phyloP scores from a whole-genome alignment of 495 filamentous ascomycete genomes.

The Haplographium delicatum region DNA sequence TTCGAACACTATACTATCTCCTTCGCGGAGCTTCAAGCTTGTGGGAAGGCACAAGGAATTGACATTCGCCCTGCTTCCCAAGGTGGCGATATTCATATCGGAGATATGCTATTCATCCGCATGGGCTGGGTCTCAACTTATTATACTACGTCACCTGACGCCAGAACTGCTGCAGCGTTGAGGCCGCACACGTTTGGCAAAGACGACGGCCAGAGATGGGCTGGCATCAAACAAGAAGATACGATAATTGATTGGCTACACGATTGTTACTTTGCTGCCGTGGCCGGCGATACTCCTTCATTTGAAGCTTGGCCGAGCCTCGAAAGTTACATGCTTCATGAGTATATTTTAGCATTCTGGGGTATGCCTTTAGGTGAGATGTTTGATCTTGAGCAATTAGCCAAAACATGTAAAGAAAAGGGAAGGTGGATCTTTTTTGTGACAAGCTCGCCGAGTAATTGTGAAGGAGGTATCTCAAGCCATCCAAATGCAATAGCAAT shows the following conservation, averaged over 20 bases:
- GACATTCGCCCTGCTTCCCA: constrained; percentile 43
- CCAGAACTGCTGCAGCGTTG: constrained; percentile 32
- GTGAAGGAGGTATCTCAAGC: constrained; percentile 19
- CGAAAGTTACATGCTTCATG: constrained; percentile 23
- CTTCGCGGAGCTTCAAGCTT: constrained; percentile 44
- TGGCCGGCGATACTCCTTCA: constrained; percentile 44
- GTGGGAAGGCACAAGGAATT: constrained; percentile 45
- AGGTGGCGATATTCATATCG: constrained; percentile 54
- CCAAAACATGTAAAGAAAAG: constrained; percentile 19
- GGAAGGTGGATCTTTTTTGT: constrained; percentile 25
- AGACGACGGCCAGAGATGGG: constrained; percentile 42
- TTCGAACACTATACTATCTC: constrained; percentile 51
- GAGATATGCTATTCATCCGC: constrained; percentile 59
- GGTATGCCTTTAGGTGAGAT: constrained; percentile 52
- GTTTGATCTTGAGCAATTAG: constrained; percentile 51
- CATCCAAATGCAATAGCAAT: constrained; percentile 25
- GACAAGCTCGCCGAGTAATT: constrained; percentile 18
- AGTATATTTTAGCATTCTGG: constrained; percentile 51
- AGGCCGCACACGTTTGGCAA: constrained; percentile 33
- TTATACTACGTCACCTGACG: constrained; percentile 33
- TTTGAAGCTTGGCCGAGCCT: constrained; percentile 39
- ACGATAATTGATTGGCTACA: constrained; percentile 57
- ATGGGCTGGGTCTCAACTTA: constrained; percentile 56
- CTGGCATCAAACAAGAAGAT: constrained; percentile 55
- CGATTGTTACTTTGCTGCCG: constrained; percentile 54